These are phyloP conservation scores for Thelephora ganbajun DNA, from an alignment of 768 basidiomycete genomes.

Conservation along the genomic window DNA sequence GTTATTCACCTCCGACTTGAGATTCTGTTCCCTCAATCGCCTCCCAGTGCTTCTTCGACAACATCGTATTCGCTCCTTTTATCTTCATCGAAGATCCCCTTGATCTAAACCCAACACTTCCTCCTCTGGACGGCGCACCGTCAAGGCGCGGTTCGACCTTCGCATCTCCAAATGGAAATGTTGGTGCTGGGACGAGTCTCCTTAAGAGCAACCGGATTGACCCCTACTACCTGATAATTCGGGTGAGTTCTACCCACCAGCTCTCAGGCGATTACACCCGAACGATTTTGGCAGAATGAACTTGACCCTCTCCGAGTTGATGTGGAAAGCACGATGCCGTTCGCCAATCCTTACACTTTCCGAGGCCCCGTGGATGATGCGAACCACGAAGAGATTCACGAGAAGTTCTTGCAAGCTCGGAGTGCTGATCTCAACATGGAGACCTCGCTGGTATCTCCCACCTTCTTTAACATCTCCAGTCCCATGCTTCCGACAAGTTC, in stretches of 20 bases:
- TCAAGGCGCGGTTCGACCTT: slow-evolving; percentile 25
- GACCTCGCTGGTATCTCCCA: slow-evolving; percentile 21
- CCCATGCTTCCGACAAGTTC: slow-evolving; percentile 17
- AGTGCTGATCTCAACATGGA: slow-evolving; percentile 41
- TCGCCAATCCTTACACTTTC: slow-evolving; percentile 51
- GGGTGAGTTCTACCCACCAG: slow-evolving; percentile 30
- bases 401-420: slow-evolving; percentile 46
- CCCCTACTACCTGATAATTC: slow-evolving; percentile 81
- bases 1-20: slow-evolving; percentile 12
- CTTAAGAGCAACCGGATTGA: slow-evolving; percentile 64
- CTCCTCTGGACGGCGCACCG: slow-evolving; percentile 26
- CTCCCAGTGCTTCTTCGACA: slow-evolving; percentile 83
- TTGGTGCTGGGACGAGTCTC: slow-evolving; percentile 21
- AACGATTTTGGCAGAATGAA: slow-evolving; percentile 31
- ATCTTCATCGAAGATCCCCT: slow-evolving; percentile 89
- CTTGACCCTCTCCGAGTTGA: slow-evolving; percentile 58
- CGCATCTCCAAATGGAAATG: slow-evolving; percentile 16
- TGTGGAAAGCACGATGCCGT: slow-evolving; percentile 42
- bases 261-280: background rate
- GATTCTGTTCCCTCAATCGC: background rate
- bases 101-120: slow-evolving; percentile 49
- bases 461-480: slow-evolving; percentile 25
- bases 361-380: slow-evolving; percentile 52
- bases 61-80: slow-evolving; percentile 91
- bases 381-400: slow-evolving; percentile 52